Percentiles rank a stretch among this genome's conserved stretches.
phyloP scores from a whole-genome alignment of 2,329 filamentous ascomycete species.

The Diplodia seriata region DNA sequence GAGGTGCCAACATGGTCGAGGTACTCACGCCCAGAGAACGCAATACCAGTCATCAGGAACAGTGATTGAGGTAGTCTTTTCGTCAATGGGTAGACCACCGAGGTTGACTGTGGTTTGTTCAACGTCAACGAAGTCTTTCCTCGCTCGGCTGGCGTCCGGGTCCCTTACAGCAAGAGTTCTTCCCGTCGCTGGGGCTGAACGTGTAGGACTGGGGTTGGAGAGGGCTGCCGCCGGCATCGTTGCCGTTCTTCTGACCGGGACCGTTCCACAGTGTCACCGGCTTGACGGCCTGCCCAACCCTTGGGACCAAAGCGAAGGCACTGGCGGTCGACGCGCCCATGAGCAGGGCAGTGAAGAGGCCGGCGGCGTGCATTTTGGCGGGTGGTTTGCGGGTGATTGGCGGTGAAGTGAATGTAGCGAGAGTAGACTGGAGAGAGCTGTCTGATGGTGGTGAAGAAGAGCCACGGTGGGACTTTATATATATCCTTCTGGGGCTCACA shows the following conservation, averaged over 20 bases:
- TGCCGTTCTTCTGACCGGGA: neutral
- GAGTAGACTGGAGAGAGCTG: slow-evolving; percentile 9
- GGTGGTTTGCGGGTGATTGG: neutral
- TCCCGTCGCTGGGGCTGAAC: neutral
- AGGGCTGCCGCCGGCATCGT: neutral
- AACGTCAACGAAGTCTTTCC: neutral
- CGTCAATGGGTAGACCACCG: neutral
- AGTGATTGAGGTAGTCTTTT: neutral
- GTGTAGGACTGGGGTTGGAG: neutral
- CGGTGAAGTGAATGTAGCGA: slow-evolving; percentile 12
- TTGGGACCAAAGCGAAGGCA: neutral
- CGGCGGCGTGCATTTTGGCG: slow-evolving; percentile 14
- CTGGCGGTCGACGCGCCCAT: slow-evolving; percentile 2
- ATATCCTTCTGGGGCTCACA: neutral
- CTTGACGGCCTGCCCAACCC: fast-evolving
- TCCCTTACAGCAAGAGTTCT: slow-evolving; percentile 5
- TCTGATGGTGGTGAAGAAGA: slow-evolving; percentile 9
- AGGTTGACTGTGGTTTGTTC: neutral
- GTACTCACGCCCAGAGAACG: neutral
- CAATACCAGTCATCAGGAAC: neutral
- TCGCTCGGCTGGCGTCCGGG: neutral
- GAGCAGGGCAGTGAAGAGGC: neutral
- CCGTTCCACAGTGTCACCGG: neutral
- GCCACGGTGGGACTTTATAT: neutral
- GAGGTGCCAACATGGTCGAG: neutral